phyloP scores from a whole-genome alignment of 2,329 filamentous ascomycete species.

The Exophiala viscosa region DNA sequence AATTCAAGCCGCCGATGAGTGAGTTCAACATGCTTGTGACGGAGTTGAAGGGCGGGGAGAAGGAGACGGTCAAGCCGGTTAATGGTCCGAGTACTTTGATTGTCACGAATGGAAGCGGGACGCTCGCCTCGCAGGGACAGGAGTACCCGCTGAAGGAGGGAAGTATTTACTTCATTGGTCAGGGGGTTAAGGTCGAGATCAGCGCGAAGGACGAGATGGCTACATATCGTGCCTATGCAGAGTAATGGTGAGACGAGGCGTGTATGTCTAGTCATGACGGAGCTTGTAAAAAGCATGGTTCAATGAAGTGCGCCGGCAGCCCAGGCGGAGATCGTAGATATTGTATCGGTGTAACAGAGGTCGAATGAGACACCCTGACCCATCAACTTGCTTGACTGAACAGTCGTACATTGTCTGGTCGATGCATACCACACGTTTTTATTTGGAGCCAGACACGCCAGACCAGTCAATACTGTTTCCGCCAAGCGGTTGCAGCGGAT shows the following conservation, averaged over 20 bases:
- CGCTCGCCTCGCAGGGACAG: conserved; percentile 53
- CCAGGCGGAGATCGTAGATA: no score
- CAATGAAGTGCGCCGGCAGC: no score
- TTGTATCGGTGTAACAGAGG: no score
- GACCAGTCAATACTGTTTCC: no score
- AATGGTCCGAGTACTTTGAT: conserved; percentile 63
- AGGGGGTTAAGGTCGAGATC: conserved; percentile 50
- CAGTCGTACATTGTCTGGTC: no score
- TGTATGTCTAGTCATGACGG: no score
- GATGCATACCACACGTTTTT: no score
- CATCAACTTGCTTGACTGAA: no score
- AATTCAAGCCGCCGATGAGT: conserved; percentile 64
- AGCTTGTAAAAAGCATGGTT: no score
- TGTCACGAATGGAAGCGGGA: conserved; percentile 57
- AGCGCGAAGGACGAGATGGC: conserved; percentile 40
- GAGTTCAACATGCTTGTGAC: conserved; percentile 69
- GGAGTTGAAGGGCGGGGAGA: conserved; percentile 54
- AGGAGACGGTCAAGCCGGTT: conserved; percentile 54
- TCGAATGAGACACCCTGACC: no score
- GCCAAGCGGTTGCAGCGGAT: no score
- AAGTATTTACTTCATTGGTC: conserved; percentile 64
- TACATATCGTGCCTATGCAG: conserved; percentile 47
- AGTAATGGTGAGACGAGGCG: conserved; percentile 27
- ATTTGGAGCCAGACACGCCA: no score
- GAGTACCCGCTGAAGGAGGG: conserved; percentile 57